Evolutionary conservation across 2,329 filamentous ascomycete genomes (phyloP), one percentile per base, ranked within the genome.

Genomic region (Byssothecium circinans): DNA sequence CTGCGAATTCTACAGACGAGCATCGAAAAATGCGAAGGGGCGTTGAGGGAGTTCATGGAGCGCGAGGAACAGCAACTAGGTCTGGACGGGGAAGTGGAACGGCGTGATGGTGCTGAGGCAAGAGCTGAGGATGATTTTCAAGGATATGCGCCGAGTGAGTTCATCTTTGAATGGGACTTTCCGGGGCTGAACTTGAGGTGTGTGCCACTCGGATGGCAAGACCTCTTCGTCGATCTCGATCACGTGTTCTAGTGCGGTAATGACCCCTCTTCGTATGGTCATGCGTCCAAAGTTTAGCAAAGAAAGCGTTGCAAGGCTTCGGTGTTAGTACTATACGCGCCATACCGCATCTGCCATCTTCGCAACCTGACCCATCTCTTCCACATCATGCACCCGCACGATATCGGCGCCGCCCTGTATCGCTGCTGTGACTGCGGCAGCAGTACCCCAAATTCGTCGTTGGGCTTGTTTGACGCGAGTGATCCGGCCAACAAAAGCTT

Each of bases 291-390:
- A n/a, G n/a, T n/a, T n/a, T n/a, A n/a, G n/a, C n/a, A n/a, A n/a
- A n/a, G n/a, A n/a, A n/a, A n/a, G n/a, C n/a, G n/a, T n/a, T n/a
- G n/a, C n/a, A n/a, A n/a, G n/a, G n/a, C n/a, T n/a, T n/a, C n/a
- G n/a, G n/a, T n/a, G n/a, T n/a, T n/a, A n/a, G n/a, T n/a, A n/a
- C n/a, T 35, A 58, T 4, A 61, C 53, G 58, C 89, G 79, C 82
- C 89, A 95, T 45, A 96, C 91, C n/a, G 91, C 91, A 79, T 97
- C 92, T 8, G 89, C 84, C 85, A 97, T 92, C 67, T 81, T 87
- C 1, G 84, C 84, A 25, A 96, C 91, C 71, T 90, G 81, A 33
- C 74, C 78, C 92, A 97, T 97, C 75, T 94, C 88, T 46, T 77
- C 73, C 12, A 91, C 88, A 75, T 97, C 92, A 73, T 99, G 94